These are phyloP conservation scores for Puccinia polysora DNA, from an alignment of 1,284 basidiomycete genomes.

Conservation along the genomic window DNA sequence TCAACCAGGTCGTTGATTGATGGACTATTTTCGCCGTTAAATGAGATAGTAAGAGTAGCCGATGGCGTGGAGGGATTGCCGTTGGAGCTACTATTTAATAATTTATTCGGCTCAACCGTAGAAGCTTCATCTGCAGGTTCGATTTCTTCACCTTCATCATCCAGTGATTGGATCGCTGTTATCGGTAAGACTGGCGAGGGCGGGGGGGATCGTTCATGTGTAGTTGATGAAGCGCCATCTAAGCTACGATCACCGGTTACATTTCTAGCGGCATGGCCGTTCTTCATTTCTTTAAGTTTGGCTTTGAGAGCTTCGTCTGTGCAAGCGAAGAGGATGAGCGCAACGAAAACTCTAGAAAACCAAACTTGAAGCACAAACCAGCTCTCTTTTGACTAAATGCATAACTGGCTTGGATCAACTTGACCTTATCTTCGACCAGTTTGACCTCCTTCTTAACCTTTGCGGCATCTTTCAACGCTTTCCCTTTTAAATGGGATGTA, in stretches of 20 bases:
- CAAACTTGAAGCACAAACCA: conserved; percentile 17
- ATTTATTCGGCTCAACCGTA: background rate
- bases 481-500: conserved; percentile 28
- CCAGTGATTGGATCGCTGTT: conserved; percentile 16
- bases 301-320: conserved; percentile 38
- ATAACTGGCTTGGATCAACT: conserved; percentile 39
- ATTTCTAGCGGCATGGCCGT: background rate
- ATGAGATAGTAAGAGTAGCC: background rate
- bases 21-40: background rate
- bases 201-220: background rate
- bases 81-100: background rate
- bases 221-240: background rate
- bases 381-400: conserved; percentile 39
- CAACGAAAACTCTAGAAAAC: background rate
- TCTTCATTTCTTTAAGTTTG: conserved; percentile 36
- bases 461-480: conserved; percentile 34
- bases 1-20: conserved; percentile 56
- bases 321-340: background rate
- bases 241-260: background rate
- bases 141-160: conserved; percentile 17
- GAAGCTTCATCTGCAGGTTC: background rate
- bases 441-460: conserved; percentile 40
- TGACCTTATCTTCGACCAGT: conserved; percentile 33
- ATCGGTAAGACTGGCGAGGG: conserved; percentile 11
- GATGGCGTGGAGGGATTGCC: background rate